phyloP scores from a whole-genome alignment of 2,329 filamentous ascomycete species.

The Botryosphaeria dothidea region DNA sequence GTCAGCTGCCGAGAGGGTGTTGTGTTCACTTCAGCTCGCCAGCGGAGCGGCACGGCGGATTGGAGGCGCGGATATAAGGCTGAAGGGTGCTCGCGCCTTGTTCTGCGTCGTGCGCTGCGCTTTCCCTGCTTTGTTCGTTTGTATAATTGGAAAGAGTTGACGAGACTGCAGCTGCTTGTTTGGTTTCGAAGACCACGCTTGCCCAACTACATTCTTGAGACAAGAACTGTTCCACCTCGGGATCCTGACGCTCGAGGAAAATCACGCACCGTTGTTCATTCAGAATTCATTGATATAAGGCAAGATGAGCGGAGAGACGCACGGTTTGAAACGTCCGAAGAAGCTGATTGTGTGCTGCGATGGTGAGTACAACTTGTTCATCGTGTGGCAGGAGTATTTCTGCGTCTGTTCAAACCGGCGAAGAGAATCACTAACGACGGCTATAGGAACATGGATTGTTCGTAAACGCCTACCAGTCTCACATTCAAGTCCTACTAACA shows the following conservation, averaged over 20 bases:
- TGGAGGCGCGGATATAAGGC: not conserved
- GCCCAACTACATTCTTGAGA: not conserved
- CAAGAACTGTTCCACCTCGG: no score
- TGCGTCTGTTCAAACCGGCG: not conserved
- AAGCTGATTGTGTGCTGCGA: constrained; percentile 18
- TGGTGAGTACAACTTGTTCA: constrained; percentile 4
- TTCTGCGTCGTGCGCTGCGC: not conserved
- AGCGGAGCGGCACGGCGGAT: not conserved
- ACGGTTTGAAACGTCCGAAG: constrained; percentile 5
- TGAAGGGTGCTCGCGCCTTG: not conserved
- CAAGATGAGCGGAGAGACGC: not conserved
- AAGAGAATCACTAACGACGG: not conserved
- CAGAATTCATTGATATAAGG: no score
- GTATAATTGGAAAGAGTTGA: no score
- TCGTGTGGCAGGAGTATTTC: not conserved
- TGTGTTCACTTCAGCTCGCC: not conserved
- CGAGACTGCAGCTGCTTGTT: not conserved
- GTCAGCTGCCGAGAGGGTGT: not conserved
- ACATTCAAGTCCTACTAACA: not conserved
- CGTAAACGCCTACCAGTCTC: not conserved
- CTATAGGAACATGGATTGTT: constrained; percentile 9
- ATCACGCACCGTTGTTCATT: not conserved
- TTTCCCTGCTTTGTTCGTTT: not conserved
- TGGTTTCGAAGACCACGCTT: not conserved
- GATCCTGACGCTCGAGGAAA: no score